A percentile compares a stretch with the other conserved stretches of the same genome.
These are phyloP conservation scores for Arxiozyma bovina DNA, from an alignment of 1,139 yeast species.

Conservation along the genomic window DNA sequence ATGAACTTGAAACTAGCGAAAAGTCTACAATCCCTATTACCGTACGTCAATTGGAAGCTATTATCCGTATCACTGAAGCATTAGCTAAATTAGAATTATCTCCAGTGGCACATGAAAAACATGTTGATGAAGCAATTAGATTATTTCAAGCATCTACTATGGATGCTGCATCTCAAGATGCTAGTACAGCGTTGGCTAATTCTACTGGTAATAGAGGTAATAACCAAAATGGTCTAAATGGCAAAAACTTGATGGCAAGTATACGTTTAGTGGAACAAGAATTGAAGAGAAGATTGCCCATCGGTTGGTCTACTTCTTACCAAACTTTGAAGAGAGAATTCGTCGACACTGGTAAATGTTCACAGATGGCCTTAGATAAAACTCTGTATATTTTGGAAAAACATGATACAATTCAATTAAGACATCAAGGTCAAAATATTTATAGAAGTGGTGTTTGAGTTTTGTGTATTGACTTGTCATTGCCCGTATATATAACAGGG, in stretches of 20 bases:
- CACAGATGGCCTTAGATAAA: constrained; percentile 69
- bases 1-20: constrained; percentile 75
- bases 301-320: constrained; percentile 94
- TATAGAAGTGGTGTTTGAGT: constrained; percentile 64
- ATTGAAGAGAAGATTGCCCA: constrained; percentile 81
- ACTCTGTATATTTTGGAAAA: constrained; percentile 77
- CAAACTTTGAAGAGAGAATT: constrained; percentile 77
- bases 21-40: constrained; percentile 96
- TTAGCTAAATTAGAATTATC: constrained; percentile 76
- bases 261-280: constrained; percentile 76
- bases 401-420: constrained; percentile 75
- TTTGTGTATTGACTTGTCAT: not conserved
- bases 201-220: constrained; percentile 38
- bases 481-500: not conserved
- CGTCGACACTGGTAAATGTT: constrained; percentile 59
- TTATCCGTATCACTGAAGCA: constrained; percentile 90
- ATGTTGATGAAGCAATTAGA: constrained; percentile 92
- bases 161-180: constrained; percentile 90
- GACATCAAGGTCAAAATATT: constrained; percentile 82
- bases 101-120: constrained; percentile 79
- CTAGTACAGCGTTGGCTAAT: constrained; percentile 39
- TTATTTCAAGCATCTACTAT: constrained; percentile 93
- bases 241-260: constrained; percentile 43
- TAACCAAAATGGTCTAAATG: not conserved
- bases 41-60: constrained; percentile 94